These are phyloP conservation scores for Uronychia binucleata DNA, from an alignment of 73 alveolate species.

Conservation along the genomic window DNA sequence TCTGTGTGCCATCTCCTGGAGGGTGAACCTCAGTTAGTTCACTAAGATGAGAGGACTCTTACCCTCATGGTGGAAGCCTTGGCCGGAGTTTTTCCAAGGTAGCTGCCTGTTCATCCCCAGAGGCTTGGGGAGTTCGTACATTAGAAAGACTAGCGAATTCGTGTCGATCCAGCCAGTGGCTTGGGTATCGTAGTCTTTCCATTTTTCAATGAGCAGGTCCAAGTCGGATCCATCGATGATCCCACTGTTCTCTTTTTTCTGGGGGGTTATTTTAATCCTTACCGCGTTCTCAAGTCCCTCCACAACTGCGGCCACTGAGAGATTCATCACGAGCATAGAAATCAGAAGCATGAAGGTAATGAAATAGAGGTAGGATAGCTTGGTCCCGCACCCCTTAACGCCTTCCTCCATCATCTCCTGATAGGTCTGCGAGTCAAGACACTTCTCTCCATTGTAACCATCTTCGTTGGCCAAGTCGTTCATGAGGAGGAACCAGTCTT, in stretches of 20 bases:
- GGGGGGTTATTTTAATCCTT: too few relatives aligned
- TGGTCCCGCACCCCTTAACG: slow-evolving; percentile 1
- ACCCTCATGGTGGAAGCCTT: neutral
- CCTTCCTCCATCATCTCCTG: neutral
- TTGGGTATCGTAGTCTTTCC: slow-evolving; percentile 50
- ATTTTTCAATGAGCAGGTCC: slow-evolving; percentile 24
- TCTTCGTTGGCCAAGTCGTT: neutral
- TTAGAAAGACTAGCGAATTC: slow-evolving; percentile 35
- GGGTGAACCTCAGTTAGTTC: neutral
- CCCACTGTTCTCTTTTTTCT: slow-evolving; percentile 44
- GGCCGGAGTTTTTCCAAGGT: neutral
- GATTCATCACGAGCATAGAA: slow-evolving; percentile 7
- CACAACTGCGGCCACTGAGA: slow-evolving; percentile 22
- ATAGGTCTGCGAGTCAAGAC: neutral
- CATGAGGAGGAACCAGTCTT: slow-evolving; percentile 7
- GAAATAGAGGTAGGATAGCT: slow-evolving; percentile 8
- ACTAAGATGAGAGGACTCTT: neutral
- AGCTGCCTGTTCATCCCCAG: slow-evolving; percentile 33
- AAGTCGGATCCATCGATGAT: slow-evolving; percentile 21
- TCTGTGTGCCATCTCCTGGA: neutral
- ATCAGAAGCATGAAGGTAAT: neutral
- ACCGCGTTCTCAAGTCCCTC: slow-evolving; percentile 6
- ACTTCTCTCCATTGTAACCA: neutral
- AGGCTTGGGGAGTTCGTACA: slow-evolving; percentile 43
- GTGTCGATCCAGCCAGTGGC: slow-evolving; percentile 49